Evolutionary conservation across 306 rosid genomes (phyloP).

Genomic region (Vicia villosa): DNA sequence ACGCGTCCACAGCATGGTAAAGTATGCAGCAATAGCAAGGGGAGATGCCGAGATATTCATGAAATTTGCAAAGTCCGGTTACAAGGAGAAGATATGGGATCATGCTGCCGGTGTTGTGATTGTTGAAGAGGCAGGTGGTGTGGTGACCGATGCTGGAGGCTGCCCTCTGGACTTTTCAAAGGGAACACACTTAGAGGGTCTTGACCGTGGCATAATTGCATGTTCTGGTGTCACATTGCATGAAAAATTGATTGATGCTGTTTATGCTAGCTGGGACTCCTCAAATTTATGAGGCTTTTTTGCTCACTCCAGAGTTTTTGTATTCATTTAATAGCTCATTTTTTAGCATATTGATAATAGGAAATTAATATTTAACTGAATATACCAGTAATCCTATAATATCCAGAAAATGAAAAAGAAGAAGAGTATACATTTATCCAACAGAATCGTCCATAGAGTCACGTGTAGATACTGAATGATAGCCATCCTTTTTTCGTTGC

Average conservation of each 20-base stretch:
- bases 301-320: constrained; percentile 2
- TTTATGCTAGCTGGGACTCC: constrained; percentile 96
- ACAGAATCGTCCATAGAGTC: too few species aligned
- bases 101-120: constrained; percentile 96
- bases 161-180: constrained; percentile 76
- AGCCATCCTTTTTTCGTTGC: too few species aligned
- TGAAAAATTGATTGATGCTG: constrained; percentile 70
- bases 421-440: too few species aligned
- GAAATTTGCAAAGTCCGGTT: constrained; percentile 81
- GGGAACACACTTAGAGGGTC: constrained; percentile 78
- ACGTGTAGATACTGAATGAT: too few species aligned
- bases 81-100: constrained; percentile 95
- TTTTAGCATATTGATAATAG: constrained; percentile 9
- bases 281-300: constrained; percentile 62
- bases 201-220: constrained; percentile 82
- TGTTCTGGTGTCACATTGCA: constrained; percentile 80
- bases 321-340: constrained; percentile 11
- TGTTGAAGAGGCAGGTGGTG: constrained; percentile 90
- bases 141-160: constrained; percentile 91
- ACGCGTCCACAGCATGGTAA: constrained; percentile 93
- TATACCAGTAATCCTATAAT: neutral
- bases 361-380: constrained; percentile 12
- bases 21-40: constrained; percentile 91
- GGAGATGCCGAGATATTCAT: constrained; percentile 94
- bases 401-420: too few species aligned